Conservation (phyloP, 345 rosid genomes). For the Camelina hispida region DNA sequence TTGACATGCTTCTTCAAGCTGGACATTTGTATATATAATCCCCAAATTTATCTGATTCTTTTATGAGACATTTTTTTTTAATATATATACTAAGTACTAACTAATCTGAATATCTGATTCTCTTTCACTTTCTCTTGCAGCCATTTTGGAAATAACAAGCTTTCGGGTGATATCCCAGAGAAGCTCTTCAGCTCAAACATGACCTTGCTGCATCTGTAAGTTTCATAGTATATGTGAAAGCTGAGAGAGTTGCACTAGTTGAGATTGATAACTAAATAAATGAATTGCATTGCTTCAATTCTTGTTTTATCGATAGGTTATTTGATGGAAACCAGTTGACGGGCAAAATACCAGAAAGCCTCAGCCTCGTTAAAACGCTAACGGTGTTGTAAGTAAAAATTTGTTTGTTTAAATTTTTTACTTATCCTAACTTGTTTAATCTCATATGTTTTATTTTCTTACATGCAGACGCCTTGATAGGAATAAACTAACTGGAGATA, state of each 20-base stretch:
- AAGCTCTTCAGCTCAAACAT: conserved; percentile 19
- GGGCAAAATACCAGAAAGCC: neutral
- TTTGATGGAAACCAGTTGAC: neutral
- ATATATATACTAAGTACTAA: neutral
- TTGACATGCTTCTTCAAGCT: conserved; percentile 7
- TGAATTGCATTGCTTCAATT: too few relatives aligned
- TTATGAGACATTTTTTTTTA: neutral
- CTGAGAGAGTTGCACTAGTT: neutral
- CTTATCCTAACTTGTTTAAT: neutral
- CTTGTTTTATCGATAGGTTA: neutral
- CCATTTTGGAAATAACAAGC: conserved; percentile 20
- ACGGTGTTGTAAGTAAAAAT: conserved; percentile 1
- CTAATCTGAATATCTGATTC: neutral
- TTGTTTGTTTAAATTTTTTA: neutral
- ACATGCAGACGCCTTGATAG: conserved; percentile 71
- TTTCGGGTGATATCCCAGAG: neutral
- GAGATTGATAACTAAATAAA: neutral
- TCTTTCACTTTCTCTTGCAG: neutral
- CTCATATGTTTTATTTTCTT: conserved; percentile 20
- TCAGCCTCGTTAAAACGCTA: neutral
- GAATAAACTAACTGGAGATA: conserved; percentile 56
- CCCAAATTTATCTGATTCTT: neutral
- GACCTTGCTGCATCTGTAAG: conserved; percentile 16
- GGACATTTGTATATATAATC: neutral
- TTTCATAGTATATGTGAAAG: neutral